Evolutionary conservation across 345 rosid genomes (phyloP).

Genomic region (Firmiana major): DNA sequence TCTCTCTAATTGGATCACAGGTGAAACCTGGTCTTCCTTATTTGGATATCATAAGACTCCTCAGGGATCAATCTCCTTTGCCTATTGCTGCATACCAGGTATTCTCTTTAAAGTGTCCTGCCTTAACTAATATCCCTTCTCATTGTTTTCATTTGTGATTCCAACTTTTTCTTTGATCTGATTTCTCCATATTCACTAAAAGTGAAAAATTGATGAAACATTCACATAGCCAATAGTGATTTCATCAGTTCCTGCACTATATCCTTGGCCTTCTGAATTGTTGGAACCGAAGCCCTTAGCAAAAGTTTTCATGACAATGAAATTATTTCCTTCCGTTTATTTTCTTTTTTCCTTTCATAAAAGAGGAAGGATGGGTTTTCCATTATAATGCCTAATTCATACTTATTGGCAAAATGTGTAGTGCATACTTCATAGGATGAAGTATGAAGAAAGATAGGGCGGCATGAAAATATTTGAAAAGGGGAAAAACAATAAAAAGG

Average conservation of each 20-base stretch:
- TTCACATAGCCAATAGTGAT: background rate
- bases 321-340: background rate
- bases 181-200: background rate
- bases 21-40: slow-evolving; percentile 98
- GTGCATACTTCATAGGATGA: background rate
- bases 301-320: background rate
- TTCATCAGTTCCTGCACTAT: background rate
- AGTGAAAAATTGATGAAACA: background rate
- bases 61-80: slow-evolving; percentile 68
- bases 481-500: background rate
- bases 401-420: background rate
- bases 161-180: background rate
- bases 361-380: background rate
- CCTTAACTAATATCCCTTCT: no score
- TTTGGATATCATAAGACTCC: slow-evolving; percentile 88
- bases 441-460: background rate
- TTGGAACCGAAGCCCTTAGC: background rate
- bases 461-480: background rate
- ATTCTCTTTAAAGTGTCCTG: background rate
- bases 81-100: slow-evolving; percentile 98
- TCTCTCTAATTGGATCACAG: slow-evolving; percentile 32
- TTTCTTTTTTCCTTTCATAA: background rate
- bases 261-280: background rate
- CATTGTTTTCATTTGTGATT: background rate
- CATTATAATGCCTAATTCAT: background rate